phyloP scores from a whole-genome alignment of 495 filamentous ascomycete species.

The Lasiosphaeriaceae sp. region DNA sequence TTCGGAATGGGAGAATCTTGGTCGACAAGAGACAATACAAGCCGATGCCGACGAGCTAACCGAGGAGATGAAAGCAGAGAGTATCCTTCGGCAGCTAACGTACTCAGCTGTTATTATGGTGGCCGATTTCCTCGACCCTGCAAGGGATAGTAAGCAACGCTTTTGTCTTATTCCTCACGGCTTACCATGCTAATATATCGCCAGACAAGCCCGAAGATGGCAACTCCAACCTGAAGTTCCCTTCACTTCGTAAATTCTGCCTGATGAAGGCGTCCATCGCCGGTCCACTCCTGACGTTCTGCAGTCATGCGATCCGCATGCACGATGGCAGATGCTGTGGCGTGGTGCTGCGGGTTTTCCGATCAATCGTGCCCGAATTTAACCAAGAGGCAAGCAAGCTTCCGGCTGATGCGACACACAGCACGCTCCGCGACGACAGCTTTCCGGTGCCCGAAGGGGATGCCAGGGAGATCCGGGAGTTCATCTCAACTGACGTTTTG shows the following conservation, averaged over 20 bases:
- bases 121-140: conserved; percentile 77
- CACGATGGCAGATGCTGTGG: conserved; percentile 85
- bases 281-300: conserved; percentile 85
- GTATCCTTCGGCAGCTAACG: conserved; percentile 89
- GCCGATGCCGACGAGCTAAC: conserved; percentile 66
- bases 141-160: conserved; percentile 47
- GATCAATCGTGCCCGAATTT: conserved; percentile 80
- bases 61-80: conserved; percentile 98
- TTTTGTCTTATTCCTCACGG: not conserved
- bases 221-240: conserved; percentile 22
- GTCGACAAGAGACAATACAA: conserved; percentile 48
- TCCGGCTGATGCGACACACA: conserved; percentile 5
- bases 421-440: conserved; percentile 26
- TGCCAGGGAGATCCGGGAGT: conserved; percentile 76
- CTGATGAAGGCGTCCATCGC: conserved; percentile 73
- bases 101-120: conserved; percentile 89
- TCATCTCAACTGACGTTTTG: conserved; percentile 79
- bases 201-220: conserved; percentile 1
- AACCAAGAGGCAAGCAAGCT: conserved; percentile 17
- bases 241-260: conserved; percentile 71
- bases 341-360: conserved; percentile 77
- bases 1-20: conserved; percentile 76
- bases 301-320: conserved; percentile 84
- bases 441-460: conserved; percentile 43
- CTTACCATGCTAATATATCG: conserved; percentile 12